Evolutionary conservation across 2,329 filamentous ascomycete genomes (phyloP).

Genomic region (Xylaria arbuscula): DNA sequence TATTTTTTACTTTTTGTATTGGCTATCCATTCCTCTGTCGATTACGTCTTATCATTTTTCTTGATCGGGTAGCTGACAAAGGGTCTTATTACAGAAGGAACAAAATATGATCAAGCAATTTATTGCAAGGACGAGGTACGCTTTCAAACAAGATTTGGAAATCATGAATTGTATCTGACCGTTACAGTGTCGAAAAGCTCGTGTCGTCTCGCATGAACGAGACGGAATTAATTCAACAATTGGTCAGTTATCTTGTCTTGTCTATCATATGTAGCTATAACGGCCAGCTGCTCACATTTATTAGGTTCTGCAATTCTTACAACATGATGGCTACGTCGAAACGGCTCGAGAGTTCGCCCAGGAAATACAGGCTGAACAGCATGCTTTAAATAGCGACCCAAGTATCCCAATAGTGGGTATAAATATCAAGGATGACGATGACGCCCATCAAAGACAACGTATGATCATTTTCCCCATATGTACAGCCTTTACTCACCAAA

Average conservation of each 20-base stretch:
- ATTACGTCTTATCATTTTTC: not conserved
- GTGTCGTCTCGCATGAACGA: conserved; percentile 73
- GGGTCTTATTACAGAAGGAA: conserved; percentile 62
- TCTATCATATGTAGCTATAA: not conserved
- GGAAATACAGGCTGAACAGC: conserved; percentile 80
- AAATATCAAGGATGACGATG: conserved; percentile 81
- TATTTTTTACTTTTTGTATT: not conserved
- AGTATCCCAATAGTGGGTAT: conserved; percentile 65
- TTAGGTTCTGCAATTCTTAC: conserved; percentile 82
- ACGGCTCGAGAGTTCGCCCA: conserved; percentile 88
- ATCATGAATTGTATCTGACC: conserved; percentile 35
- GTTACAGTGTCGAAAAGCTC: conserved; percentile 65
- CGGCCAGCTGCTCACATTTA: conserved; percentile 31
- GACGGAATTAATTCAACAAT: conserved; percentile 80
- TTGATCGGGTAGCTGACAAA: conserved; percentile 11
- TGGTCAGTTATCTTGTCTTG: conserved; percentile 62
- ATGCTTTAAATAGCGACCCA: conserved; percentile 71
- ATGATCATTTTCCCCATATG: conserved; percentile 48
- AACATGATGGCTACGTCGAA: conserved; percentile 95
- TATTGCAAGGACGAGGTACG: conserved; percentile 64
- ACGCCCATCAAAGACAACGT: conserved; percentile 90
- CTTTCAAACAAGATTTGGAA: not conserved
- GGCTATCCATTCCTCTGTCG: too few species aligned
- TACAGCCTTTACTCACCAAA: conserved; percentile 26
- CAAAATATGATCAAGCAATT: conserved; percentile 67